Base-by-base conservation (phyloP, 2,329 filamentous ascomycete species). In the Xylaria multiplex region DNA sequence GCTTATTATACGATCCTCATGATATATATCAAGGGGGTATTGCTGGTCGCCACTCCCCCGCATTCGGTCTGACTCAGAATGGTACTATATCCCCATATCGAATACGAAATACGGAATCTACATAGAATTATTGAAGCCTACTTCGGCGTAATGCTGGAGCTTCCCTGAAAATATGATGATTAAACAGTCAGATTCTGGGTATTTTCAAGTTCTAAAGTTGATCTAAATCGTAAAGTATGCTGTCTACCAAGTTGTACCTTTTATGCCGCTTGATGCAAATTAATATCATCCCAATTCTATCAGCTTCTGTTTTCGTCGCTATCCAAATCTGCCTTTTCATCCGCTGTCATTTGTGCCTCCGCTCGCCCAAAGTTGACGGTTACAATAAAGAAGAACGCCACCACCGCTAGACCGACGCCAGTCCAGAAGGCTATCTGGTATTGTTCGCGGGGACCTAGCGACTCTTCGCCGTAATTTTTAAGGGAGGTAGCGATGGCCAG, bases 401-500 rank as follows among this genome's bases (percentile, higher is more conserved):
- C 9, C 1, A 65, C 71, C 6, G 74, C 73, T n/a, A 77, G 49
- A 1, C 70, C 75, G 22, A 76, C 68, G 8, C 69, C 75, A 2
- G 71, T 70, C 75, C 75, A 77, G 53, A 77, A 77, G 3, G 72
- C 75, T 32, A 77, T 71, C 58, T 72, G 67, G 59, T 77, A 77
- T 64, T 72, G 73, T 32, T 74, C 64, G 9, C 73, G 71, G 4
- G 70, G 65, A n/a, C 48, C 64, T 3, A 75, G 30, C 2, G 55
- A 50, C 14, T 66, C 70, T 8, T 62, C 62, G 0, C 63, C 65
- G 13, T 62, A 62, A 7, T 60, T 66, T 7, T 70, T 65, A 30
- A 71, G 78, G 22, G 84, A 84, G 46, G 83, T 81, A 0, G 86
- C 83, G 2, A 87, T 81, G 11, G 82, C 82, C 11, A 93, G 84